Evolutionary conservation across 2,329 filamentous ascomycete species (phyloP).

Genomic region (Monosporascus sp.): DNA sequence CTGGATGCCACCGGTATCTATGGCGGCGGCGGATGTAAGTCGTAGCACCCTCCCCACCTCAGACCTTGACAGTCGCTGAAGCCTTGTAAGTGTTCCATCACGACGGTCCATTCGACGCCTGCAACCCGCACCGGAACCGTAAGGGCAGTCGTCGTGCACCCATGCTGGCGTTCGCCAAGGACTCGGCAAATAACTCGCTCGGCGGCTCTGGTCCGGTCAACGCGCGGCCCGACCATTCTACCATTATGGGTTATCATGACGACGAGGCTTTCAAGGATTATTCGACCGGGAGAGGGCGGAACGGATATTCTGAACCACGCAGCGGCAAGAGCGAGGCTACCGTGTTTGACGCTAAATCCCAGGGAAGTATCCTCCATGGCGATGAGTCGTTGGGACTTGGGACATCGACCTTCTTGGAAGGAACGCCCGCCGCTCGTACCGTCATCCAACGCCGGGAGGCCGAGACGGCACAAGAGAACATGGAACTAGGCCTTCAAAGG

Average conservation of each 20-base stretch:
- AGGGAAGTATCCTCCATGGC: conserved; percentile 72
- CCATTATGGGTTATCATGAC: conserved; percentile 75
- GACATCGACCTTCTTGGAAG: conserved; percentile 93
- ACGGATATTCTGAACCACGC: conserved; percentile 25
- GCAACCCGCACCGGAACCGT: conserved; percentile 89
- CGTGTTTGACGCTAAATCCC: conserved; percentile 64
- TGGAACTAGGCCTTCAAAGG: conserved; percentile 61
- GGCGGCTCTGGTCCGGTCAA: conserved; percentile 85
- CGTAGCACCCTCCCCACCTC: not conserved
- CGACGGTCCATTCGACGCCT: conserved; percentile 93
- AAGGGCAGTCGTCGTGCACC: conserved; percentile 77
- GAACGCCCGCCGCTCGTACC: conserved; percentile 76
- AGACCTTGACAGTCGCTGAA: conserved; percentile 3
- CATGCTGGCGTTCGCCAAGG: conserved; percentile 93
- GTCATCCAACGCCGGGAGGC: conserved; percentile 73
- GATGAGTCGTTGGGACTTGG: conserved; percentile 79
- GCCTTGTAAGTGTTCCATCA: conserved; percentile 77
- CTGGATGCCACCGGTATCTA: conserved; percentile 95
- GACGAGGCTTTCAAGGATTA: conserved; percentile 88
- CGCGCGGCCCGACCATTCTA: conserved; percentile 72
- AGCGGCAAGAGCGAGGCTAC: conserved; percentile 34
- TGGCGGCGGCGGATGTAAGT: conserved; percentile 81
- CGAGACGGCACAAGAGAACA: conserved; percentile 55
- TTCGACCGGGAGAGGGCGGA: conserved; percentile 30
- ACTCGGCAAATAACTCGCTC: conserved; percentile 85